phyloP scores from a whole-genome alignment of 2,329 filamentous ascomycete species.

The Epichloe gansuensis region DNA sequence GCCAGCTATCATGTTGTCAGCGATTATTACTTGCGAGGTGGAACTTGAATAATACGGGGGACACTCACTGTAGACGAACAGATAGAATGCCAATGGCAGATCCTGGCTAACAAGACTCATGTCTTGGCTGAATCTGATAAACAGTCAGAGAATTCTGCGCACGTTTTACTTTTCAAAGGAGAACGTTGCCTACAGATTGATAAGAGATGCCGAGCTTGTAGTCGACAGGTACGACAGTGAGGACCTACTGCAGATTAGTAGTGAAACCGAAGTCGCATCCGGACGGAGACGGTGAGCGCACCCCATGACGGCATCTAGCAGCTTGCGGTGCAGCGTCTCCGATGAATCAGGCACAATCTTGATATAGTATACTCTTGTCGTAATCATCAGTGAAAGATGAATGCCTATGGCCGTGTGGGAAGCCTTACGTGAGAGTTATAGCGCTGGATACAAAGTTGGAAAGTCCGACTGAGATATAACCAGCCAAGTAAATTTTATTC shows the following conservation, averaged over 20 bases:
- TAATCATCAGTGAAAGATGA: neutral
- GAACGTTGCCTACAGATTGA: neutral
- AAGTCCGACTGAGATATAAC: constrained; percentile 1
- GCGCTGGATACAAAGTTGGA: neutral
- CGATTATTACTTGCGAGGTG: neutral
- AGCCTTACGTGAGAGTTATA: neutral
- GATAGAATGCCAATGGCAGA: constrained; percentile 2
- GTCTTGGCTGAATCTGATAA: constrained; percentile 6
- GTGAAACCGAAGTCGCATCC: neutral
- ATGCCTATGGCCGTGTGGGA: too few species aligned
- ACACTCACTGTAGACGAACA: neutral
- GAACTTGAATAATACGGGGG: neutral
- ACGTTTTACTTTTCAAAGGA: neutral
- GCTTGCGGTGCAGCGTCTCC: constrained; percentile 1
- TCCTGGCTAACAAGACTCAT: constrained; percentile 5
- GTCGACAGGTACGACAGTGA: constrained; percentile 1
- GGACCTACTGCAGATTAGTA: neutral
- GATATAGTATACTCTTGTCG: constrained; percentile 2
- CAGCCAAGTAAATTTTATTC: constrained; percentile 1
- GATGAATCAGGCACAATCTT: constrained; percentile 1
- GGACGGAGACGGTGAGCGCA: neutral
- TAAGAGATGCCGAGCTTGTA: neutral
- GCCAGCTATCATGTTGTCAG: neutral
- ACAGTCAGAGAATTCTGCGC: neutral
- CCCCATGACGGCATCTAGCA: constrained; percentile 1